Conservation (phyloP, 208 protist genomes). For the Crithidia sp. region DNA sequence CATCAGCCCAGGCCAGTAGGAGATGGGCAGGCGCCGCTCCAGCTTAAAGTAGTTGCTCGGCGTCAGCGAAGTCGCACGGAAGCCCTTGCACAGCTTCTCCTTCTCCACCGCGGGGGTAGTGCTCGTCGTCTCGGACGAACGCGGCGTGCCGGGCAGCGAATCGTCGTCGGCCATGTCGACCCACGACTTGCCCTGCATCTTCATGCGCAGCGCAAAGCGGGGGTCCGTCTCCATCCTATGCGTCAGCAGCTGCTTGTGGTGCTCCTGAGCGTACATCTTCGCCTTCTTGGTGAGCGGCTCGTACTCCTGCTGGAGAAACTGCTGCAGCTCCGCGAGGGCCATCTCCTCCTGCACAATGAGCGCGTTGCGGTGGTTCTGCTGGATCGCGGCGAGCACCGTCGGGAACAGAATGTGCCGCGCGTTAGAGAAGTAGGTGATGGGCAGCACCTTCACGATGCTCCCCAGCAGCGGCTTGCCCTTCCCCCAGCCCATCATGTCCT, state of each 20-base stretch:
- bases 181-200: constrained; percentile 48
- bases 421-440: constrained; percentile 81
- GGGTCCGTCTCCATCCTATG: constrained; percentile 44
- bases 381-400: constrained; percentile 62
- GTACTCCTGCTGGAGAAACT: constrained; percentile 78
- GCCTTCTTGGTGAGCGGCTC: constrained; percentile 72
- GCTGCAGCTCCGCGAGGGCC: constrained; percentile 57
- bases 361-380: constrained; percentile 61
- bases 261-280: constrained; percentile 65
- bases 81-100: constrained; percentile 65
- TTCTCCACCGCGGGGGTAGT: constrained; percentile 66
- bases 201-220: constrained; percentile 35
- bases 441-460: constrained; percentile 65
- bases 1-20: constrained; percentile 73
- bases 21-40: constrained; percentile 72
- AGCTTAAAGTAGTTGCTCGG: constrained; percentile 59
- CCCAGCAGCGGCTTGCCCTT: constrained; percentile 69
- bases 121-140: constrained; percentile 36
- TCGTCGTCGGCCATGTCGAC: constrained; percentile 56
- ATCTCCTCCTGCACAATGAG: constrained; percentile 71
- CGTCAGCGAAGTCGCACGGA: constrained; percentile 43
- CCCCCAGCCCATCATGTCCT: constrained; percentile 88
- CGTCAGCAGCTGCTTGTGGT: constrained; percentile 52
- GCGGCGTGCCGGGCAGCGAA: constrained; percentile 14
- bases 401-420: constrained; percentile 88